Evolutionary conservation across 2,329 filamentous ascomycete genomes (phyloP).

Genomic region (Beauveria sp.): DNA sequence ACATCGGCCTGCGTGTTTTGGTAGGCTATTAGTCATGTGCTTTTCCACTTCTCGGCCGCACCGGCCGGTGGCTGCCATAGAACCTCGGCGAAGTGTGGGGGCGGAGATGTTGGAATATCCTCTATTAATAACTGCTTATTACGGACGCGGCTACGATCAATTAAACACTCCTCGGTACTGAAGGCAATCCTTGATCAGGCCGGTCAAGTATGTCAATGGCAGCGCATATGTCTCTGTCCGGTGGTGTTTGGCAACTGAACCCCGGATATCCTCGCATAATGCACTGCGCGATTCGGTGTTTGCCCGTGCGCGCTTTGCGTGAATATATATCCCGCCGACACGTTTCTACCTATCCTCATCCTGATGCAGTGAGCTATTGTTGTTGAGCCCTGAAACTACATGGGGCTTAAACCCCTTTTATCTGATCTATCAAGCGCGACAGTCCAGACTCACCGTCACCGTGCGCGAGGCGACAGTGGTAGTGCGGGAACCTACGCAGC

Average conservation of each 20-base stretch:
- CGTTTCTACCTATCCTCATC: neutral
- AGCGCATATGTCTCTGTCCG: neutral
- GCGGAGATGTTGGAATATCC: conserved; percentile 4
- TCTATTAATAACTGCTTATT: neutral
- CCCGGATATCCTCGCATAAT: neutral
- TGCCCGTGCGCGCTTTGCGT: neutral
- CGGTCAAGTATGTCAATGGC: neutral
- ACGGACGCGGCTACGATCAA: conserved; percentile 1
- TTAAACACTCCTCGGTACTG: neutral
- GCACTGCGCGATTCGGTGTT: neutral
- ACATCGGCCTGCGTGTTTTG: neutral
- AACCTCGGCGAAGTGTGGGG: conserved; percentile 13
- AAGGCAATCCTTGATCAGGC: neutral
- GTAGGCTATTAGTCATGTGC: conserved; percentile 7
- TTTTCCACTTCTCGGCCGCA: neutral
- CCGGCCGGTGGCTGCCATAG: conserved; percentile 8
- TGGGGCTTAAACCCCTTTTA: neutral
- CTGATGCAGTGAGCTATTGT: neutral
- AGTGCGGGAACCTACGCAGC: neutral
- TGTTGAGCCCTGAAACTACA: neutral
- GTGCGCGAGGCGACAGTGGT: no score
- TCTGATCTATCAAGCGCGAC: neutral
- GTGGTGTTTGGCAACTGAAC: neutral
- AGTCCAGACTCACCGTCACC: neutral
- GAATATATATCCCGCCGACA: neutral